Percentiles rank a stretch among this genome's conserved stretches.
These are phyloP conservation scores for Aspergillus mulundensis DNA, from an alignment of 495 filamentous ascomycete species.

Conservation along the genomic window DNA sequence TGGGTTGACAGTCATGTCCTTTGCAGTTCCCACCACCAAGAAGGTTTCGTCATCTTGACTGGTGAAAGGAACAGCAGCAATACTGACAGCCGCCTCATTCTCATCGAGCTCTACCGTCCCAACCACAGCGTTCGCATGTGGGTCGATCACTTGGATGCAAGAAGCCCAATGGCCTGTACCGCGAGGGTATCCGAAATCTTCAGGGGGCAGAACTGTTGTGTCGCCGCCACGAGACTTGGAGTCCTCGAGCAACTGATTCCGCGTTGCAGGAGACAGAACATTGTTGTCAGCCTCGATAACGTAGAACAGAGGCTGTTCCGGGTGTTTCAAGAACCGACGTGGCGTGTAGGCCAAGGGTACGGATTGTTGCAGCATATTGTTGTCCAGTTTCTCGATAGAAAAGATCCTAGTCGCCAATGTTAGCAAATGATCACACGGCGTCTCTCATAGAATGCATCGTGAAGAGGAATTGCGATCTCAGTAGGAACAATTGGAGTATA, in stretches of 20 bases:
- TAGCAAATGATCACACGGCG: constrained; percentile 20
- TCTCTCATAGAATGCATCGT: background rate
- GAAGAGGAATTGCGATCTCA: constrained; percentile 37
- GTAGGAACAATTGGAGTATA: constrained; percentile 73
- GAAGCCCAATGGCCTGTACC: constrained; percentile 88
- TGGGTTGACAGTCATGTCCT: constrained; percentile 76
- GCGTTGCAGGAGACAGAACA: constrained; percentile 71
- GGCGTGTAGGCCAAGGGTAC: constrained; percentile 90
- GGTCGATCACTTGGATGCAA: constrained; percentile 87
- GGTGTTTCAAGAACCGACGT: constrained; percentile 79
- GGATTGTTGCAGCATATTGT: constrained; percentile 83
- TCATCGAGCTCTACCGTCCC: constrained; percentile 75
- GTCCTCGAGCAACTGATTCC: constrained; percentile 63
- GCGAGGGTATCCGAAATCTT: constrained; percentile 86
- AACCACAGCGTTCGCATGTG: constrained; percentile 66
- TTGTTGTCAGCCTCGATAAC: constrained; percentile 92
- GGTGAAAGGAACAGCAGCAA: constrained; percentile 76
- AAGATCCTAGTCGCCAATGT: constrained; percentile 63
- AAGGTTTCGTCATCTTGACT: constrained; percentile 87
- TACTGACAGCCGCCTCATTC: constrained; percentile 88
- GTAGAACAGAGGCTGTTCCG: constrained; percentile 84
- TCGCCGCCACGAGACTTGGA: constrained; percentile 65
- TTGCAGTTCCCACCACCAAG: constrained; percentile 87
- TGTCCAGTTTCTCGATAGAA: constrained; percentile 77
- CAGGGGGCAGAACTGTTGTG: constrained; percentile 61